Evolutionary conservation across 805 yeast genomes (phyloP), one percentile per base, ranked within the genome.

Genomic region (Wickerhamiella dianesei): DNA sequence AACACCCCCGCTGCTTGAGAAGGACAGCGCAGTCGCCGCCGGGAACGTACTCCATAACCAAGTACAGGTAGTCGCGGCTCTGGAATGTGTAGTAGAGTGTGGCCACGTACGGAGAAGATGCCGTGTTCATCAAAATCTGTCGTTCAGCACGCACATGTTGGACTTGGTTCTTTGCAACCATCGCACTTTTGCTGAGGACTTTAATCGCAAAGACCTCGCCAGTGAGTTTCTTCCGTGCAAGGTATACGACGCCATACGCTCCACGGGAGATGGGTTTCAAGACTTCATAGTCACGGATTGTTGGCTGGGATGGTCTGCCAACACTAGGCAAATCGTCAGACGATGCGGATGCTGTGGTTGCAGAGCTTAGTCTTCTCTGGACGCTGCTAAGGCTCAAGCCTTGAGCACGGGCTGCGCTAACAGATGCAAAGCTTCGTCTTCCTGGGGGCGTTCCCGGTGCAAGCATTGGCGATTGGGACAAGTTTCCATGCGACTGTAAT

Each of bases 121-220:
- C 97, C 1, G 59, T 55, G 2, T 94, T 80, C 94, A 92, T 92
- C 87, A 92, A 80, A n/a, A 89, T 89, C 0, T 96, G 96, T 41
- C 98, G 69, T 62, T 94, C 99, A 1, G 95, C 83, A 57, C 82
- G 83, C 29, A 94, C 95, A 60, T 92, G 92, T 18, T 88, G 79
- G 3, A 89, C 89, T 67, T 92, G 98, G 69, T 94, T 94, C 65
- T 89, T 92, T 1, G 95, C 89, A 50, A 92, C 80, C 97, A 92
- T 92, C 63, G 92, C 97, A 2, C 94, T 75, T 63, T 92, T 92
- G 56, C 80, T 84, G 51, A 92, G 67, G 13, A 86, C 92, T 62
- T 92, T 92, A 52, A 92, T 87, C 0, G 99, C 98, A 56, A 84
- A 89, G 62, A 87, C 83, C 52, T 94, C 98, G 3, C 96, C 96